Evolutionary conservation across 192 early-diverging fungal genomes (phyloP).

Genomic region (Backusella parvicylindrica): DNA sequence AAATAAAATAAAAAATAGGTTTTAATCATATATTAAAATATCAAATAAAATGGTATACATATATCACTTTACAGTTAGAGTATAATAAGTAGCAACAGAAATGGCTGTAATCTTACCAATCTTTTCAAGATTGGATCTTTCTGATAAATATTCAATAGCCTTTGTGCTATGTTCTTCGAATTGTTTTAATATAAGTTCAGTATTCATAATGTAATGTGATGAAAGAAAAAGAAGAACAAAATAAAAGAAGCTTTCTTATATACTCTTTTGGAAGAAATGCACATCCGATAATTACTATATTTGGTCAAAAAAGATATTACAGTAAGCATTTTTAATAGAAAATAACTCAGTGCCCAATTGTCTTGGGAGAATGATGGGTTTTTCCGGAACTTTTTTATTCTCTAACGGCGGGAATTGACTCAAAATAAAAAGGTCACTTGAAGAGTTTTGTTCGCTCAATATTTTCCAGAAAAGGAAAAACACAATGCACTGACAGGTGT

Average conservation of each 20-base stretch:
- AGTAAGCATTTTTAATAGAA: not conserved
- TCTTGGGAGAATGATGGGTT: not conserved
- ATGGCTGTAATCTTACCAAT: constrained; percentile 1
- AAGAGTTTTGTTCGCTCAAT: too few species aligned
- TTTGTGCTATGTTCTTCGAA: not conserved
- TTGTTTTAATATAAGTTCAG: not conserved
- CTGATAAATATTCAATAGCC: not conserved
- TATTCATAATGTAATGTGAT: not conserved
- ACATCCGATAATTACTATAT: not conserved
- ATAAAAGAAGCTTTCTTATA: not conserved
- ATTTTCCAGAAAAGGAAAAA: too few species aligned
- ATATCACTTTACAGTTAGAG: not conserved
- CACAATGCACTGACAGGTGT: too few species aligned
- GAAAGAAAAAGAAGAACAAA: not conserved
- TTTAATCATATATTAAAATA: too few species aligned
- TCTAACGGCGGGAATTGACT: not conserved
- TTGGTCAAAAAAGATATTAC: not conserved
- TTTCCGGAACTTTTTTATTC: not conserved
- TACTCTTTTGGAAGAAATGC: not conserved
- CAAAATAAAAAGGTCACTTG: not conserved
- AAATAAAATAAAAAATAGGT: not conserved
- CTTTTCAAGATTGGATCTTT: constrained; percentile 2
- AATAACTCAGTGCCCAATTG: not conserved
- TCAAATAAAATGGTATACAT: too few species aligned
- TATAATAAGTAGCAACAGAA: not conserved